phyloP scores from a whole-genome alignment of 768 basidiomycete genomes.

The Pholiota conissans region DNA sequence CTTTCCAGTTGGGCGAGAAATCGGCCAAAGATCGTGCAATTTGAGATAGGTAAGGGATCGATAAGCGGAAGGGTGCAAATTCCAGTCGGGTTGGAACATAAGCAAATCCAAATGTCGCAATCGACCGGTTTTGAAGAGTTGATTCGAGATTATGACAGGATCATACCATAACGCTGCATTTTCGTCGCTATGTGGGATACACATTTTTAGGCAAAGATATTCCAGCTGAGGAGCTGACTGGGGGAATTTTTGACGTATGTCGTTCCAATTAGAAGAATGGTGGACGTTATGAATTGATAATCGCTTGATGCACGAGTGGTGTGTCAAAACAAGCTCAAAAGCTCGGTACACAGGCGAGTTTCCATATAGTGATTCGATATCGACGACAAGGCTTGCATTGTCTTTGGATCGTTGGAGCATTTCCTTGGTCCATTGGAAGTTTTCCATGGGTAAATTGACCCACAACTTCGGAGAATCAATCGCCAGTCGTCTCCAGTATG shows the following conservation, averaged over 20 bases:
- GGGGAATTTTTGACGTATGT: background rate
- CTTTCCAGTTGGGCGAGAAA: slow-evolving; percentile 32
- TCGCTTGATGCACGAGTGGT: background rate
- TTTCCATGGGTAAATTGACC: background rate
- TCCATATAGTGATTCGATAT: background rate
- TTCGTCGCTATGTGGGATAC: background rate
- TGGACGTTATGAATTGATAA: background rate
- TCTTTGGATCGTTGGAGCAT: background rate
- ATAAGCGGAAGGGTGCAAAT: slow-evolving; percentile 36
- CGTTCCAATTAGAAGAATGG: background rate
- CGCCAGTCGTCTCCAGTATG: background rate
- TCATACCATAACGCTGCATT: background rate
- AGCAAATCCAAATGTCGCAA: slow-evolving; percentile 36
- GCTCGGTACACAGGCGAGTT: background rate
- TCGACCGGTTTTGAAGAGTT: slow-evolving; percentile 4
- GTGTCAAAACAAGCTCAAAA: background rate
- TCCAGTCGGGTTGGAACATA: slow-evolving; percentile 26
- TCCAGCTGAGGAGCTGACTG: background rate
- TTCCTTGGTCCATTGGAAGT: background rate
- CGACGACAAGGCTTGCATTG: background rate
- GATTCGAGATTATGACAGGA: background rate
- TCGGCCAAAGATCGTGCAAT: slow-evolving; percentile 26
- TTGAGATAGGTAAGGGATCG: slow-evolving; percentile 36
- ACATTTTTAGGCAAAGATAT: too few species aligned
- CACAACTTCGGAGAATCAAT: background rate